Evolutionary conservation across 2,329 filamentous ascomycete species (phyloP).

Genomic region (Sporothrix curviconia): DNA sequence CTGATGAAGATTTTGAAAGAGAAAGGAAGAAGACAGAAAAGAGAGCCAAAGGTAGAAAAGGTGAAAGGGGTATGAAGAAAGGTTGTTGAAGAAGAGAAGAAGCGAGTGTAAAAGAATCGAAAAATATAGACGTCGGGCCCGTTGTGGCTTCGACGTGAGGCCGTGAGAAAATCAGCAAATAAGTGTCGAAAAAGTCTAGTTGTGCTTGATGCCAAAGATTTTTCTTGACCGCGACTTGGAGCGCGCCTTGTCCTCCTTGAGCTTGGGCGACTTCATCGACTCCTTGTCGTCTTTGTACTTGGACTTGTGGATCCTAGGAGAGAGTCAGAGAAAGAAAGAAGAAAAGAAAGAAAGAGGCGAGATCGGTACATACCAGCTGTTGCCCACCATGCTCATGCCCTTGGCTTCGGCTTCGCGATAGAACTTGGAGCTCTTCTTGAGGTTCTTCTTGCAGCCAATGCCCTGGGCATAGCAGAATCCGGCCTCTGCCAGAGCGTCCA

Average conservation of each 20-base stretch:
- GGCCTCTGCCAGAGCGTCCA: conserved; percentile 86
- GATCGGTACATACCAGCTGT: conserved; percentile 72
- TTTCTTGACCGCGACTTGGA: conserved; percentile 69
- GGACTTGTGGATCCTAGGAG: conserved; percentile 81
- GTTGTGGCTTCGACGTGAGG: no score
- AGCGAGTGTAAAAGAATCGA: conserved; percentile 16
- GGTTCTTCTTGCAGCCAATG: conserved; percentile 87
- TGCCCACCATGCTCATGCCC: conserved; percentile 95
- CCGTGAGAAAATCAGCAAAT: no score
- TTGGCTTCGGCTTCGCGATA: conserved; percentile 87
- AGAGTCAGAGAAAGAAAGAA: conserved; percentile 3
- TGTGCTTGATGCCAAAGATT: conserved; percentile 53
- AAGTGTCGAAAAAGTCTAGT: neutral
- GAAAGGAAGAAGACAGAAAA: neutral
- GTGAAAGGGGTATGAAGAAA: conserved; percentile 12
- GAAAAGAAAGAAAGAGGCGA: neutral
- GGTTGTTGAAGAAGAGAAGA: conserved; percentile 13
- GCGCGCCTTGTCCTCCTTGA: conserved; percentile 60
- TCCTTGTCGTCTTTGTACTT: conserved; percentile 71
- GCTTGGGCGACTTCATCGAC: conserved; percentile 32
- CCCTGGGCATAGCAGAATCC: conserved; percentile 95
- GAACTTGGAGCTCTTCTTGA: conserved; percentile 87
- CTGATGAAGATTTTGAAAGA: neutral
- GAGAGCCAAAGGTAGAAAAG: no score
- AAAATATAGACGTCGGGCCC: no score